A percentile compares a stretch with the other conserved stretches of the same genome.
These are phyloP conservation scores for Carex kokanica DNA, from an alignment of 176 grass and related monocot species.

Conservation along the genomic window DNA sequence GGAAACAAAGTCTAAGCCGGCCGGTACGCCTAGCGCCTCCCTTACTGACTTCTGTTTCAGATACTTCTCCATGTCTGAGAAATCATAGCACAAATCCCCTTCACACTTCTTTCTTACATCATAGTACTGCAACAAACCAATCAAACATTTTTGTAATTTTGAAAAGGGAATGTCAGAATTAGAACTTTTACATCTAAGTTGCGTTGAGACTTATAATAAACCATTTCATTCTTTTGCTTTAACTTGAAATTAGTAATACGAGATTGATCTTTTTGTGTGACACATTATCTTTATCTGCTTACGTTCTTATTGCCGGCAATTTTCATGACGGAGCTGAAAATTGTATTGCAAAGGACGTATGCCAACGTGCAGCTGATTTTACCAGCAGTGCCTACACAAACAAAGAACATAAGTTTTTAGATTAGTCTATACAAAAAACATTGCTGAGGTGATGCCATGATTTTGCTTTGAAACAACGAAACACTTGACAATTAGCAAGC, in stretches of 20 bases:
- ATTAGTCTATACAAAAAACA: background rate
- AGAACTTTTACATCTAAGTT: background rate
- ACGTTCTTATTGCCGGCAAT: conserved; percentile 78
- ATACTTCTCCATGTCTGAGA: conserved; percentile 96
- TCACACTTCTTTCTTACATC: conserved; percentile 89
- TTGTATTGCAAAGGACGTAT: conserved; percentile 74
- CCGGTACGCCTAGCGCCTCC: conserved; percentile 61
- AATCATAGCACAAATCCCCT: conserved; percentile 91
- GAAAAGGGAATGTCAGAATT: background rate
- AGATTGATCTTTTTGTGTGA: background rate
- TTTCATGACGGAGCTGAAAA: conserved; percentile 75
- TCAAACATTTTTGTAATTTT: background rate
- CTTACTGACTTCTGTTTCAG: conserved; percentile 55
- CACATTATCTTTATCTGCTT: conserved; percentile 1
- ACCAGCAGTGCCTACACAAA: conserved; percentile 75
- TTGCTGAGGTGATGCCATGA: background rate
- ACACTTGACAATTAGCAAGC: too few species aligned
- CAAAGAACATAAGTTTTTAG: background rate
- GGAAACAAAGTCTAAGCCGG: conserved; percentile 76
- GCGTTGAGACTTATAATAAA: background rate
- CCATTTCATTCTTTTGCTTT: background rate
- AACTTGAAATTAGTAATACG: background rate
- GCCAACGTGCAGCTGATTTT: conserved; percentile 64
- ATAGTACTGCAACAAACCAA: conserved; percentile 62
- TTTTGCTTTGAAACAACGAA: background rate